Conservation (phyloP, 2,329 filamentous ascomycete species). For the Huntiella savannae region DNA sequence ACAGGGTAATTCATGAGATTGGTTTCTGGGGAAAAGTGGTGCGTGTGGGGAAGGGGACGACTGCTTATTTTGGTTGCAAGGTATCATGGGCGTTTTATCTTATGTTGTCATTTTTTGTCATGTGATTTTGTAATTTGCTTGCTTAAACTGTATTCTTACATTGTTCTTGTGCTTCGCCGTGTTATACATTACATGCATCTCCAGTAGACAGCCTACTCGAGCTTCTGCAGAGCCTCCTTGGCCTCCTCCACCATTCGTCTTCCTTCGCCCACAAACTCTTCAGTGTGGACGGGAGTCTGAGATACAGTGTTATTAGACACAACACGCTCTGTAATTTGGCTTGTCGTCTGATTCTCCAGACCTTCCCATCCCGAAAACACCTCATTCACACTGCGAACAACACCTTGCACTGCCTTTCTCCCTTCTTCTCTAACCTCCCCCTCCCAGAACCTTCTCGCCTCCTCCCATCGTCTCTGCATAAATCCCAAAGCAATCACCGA, state of each 20-base stretch:
- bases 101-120: constrained; percentile 3
- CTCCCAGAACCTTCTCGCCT: constrained; percentile 41
- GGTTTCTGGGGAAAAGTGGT: not conserved
- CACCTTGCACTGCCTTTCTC: constrained; percentile 38
- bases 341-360: constrained; percentile 13
- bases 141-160: constrained; percentile 5
- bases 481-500: constrained; percentile 38
- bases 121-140: not conserved
- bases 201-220: not conserved
- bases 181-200: not conserved
- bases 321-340: constrained; percentile 19
- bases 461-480: constrained; percentile 45
- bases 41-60: not conserved
- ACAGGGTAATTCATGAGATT: not conserved
- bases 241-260: constrained; percentile 26
- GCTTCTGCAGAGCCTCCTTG: constrained; percentile 24
- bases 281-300: constrained; percentile 5
- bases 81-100: constrained; percentile 4
- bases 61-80: constrained; percentile 1
- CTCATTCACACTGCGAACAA: constrained; percentile 32
- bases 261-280: constrained; percentile 12
- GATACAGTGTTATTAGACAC: constrained; percentile 16
- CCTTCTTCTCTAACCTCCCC: constrained; percentile 48
- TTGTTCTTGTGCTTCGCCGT: not conserved
- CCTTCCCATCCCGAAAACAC: constrained; percentile 22